Base-by-base conservation (phyloP, 2,329 filamentous ascomycete species). In the Trichoderma cornu-damae region DNA sequence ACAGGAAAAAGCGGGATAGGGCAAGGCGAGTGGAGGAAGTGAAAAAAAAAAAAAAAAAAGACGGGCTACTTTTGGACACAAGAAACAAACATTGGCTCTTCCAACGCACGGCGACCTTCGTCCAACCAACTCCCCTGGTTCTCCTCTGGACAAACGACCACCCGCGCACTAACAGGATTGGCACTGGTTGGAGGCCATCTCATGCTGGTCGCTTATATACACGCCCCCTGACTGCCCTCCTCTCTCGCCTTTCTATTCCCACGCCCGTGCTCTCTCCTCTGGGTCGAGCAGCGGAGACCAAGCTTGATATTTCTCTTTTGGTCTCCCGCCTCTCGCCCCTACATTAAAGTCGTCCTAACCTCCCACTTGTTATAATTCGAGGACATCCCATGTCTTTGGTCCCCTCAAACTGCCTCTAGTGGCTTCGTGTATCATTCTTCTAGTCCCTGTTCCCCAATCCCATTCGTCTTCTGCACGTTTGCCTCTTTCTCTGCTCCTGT, bases 361-460 rank as follows among this genome's bases (percentile, higher is more conserved):
- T 56, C 43, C 52, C 52, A 44, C 52, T 48, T 56, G 42, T 47
- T 56, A 56, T 56, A 56, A 56, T 56, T 56, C 52, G 52, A 56
- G 42, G 34, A 14, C 42, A 47, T 56, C 52, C 52, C 52, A 56
- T 56, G 52, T 47, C 52, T 40, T 56, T 22, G 43, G 35, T 56
- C 52, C 40, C 50, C 24, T 58, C 38, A 22, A 58, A 48, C 28
- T 52, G 34, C 35, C 22, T 52, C 48, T 52, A 58, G 49, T 28
- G 56, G 48, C 56, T 44, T 47, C 48, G 56, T 58, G 56, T 52
- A 58, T 32, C 40, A 58, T 58, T 53, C 38, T 46, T 57, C 38
- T 8, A 44, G 32, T 37, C 38, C 38, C 35, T 49, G 46, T 51
- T 50, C 55, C 51, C 38, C 52, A 49, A 43, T 57, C 55, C 38